Percentiles rank a stretch among this genome's conserved stretches.
Conservation (phyloP, 768 basidiomycete species). For the Mycena albidolilacea region DNA sequence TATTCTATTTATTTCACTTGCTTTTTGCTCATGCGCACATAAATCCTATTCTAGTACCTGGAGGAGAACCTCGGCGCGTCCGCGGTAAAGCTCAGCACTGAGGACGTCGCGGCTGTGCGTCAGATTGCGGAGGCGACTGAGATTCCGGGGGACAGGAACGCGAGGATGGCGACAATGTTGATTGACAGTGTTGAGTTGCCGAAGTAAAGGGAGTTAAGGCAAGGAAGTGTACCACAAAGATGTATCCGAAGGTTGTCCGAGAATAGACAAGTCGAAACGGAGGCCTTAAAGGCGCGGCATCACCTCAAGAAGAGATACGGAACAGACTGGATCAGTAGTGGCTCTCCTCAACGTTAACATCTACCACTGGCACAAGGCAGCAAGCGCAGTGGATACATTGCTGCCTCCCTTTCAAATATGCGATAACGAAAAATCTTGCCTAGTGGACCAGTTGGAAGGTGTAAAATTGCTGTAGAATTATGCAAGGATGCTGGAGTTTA, state of each 20-base stretch:
- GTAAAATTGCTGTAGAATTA: too few species aligned
- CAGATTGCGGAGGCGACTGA: constrained; percentile 45
- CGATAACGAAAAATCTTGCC: too few species aligned
- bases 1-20: constrained; percentile 6
- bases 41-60: constrained; percentile 46
- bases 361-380: too few species aligned
- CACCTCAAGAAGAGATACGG: too few species aligned
- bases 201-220: not conserved
- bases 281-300: not conserved
- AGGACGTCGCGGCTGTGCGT: constrained; percentile 48
- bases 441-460: too few species aligned
- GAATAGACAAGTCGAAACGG: too few species aligned
- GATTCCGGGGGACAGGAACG: constrained; percentile 38
- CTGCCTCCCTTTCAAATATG: too few species aligned
- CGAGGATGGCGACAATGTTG: not conserved
- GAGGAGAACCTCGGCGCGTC: constrained; percentile 49
- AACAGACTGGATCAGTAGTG: too few species aligned
- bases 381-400: too few species aligned
- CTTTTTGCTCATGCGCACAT: not conserved
- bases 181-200: constrained; percentile 28
- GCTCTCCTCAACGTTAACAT: too few species aligned
- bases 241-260: not conserved
- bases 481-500: too few species aligned
- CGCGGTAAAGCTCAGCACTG: constrained; percentile 42
- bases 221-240: not conserved